Base-by-base conservation (phyloP, 2,329 filamentous ascomycete genomes). In the Fusarium sulawesiense region DNA sequence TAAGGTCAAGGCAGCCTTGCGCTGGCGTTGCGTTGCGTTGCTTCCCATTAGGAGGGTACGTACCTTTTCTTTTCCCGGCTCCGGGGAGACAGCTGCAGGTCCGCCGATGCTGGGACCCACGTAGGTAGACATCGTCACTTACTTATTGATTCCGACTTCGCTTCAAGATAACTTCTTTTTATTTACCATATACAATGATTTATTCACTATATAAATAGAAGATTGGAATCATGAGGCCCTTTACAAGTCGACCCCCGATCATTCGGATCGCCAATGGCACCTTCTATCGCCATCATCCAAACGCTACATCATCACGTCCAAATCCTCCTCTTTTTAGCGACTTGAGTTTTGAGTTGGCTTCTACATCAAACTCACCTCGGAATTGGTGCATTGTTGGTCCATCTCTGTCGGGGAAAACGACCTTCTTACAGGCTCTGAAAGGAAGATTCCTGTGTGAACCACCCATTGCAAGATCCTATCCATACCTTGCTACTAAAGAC, bases 341-440 rank as follows among this genome's bases (percentile, higher is more conserved):
- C 56, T 78, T 98, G 71, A 88, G 80, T 58, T 93, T 98, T 76
- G 85, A 86, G 41, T 81, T 98, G 1, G 88, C 91, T 0, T 89
- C 90, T 7, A 79, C 83, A 41, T 77, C 85, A 8, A 71, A 80
- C 1, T 77, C 77, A 7, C 78, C 81, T 16, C 86, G 92, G 71
- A 88, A 93, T 77, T 98, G 94, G 94, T 92, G 93, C 41, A 84
- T 99, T 41, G 85, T 98, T 27, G 94, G 93, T 0, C 89, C 93
- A 1, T 94, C 92, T 0, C 87, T 92, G 2, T 87, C 90, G 2
- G 92, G 92, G 1, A 93, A 95, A 78, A 97, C 94, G 1, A 92
- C 92, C 0, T 90, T 99, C 60, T 85, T 98, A 6, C 88, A 97
- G 64, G 83, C 95, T 21, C 83, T 98, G 12, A 86, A 90, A 32